Evolutionary conservation across 2,329 filamentous ascomycete genomes (phyloP).

Genomic region (Cercospora nicotianae): DNA sequence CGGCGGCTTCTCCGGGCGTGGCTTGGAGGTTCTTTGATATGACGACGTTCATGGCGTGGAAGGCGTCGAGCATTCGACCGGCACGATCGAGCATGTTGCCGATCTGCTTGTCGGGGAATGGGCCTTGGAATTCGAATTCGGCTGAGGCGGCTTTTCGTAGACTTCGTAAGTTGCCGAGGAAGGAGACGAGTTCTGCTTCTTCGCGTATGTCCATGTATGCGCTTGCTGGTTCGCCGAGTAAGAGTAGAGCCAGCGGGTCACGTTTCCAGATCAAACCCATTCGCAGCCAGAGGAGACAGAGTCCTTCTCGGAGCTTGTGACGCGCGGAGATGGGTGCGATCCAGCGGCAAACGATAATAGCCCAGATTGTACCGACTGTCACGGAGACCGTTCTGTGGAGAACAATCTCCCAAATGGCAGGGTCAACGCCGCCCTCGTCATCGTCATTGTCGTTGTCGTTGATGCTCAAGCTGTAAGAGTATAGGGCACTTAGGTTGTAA

Average conservation of each 20-base stretch:
- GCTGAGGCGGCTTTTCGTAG: constrained; percentile 71
- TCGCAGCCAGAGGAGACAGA: constrained; percentile 87
- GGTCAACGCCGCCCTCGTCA: constrained; percentile 81
- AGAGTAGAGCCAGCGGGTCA: constrained; percentile 75
- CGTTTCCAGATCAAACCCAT: constrained; percentile 97
- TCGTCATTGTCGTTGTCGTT: constrained; percentile 75
- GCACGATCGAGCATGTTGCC: constrained; percentile 75
- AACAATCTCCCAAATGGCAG: constrained; percentile 83
- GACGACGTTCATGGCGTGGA: constrained; percentile 94
- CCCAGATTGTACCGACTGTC: constrained; percentile 84
- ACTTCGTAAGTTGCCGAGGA: constrained; percentile 69
- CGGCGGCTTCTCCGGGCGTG: constrained; percentile 75
- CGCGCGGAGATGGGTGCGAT: constrained; percentile 94
- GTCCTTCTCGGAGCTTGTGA: constrained; percentile 81
- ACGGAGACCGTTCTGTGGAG: constrained; percentile 86
- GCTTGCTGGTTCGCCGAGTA: constrained; percentile 41
- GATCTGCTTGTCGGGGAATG: constrained; percentile 76
- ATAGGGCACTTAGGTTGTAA: constrained; percentile 92
- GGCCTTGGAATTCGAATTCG: constrained; percentile 85
- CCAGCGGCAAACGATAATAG: constrained; percentile 80
- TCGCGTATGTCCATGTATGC: constrained; percentile 84
- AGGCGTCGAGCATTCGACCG: constrained; percentile 82
- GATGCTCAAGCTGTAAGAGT: constrained; percentile 85
- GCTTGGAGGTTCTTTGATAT: constrained; percentile 76
- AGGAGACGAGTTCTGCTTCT: constrained; percentile 82